Base-by-base conservation (phyloP, 768 basidiomycete genomes). In the Lactarius deliciosus region DNA sequence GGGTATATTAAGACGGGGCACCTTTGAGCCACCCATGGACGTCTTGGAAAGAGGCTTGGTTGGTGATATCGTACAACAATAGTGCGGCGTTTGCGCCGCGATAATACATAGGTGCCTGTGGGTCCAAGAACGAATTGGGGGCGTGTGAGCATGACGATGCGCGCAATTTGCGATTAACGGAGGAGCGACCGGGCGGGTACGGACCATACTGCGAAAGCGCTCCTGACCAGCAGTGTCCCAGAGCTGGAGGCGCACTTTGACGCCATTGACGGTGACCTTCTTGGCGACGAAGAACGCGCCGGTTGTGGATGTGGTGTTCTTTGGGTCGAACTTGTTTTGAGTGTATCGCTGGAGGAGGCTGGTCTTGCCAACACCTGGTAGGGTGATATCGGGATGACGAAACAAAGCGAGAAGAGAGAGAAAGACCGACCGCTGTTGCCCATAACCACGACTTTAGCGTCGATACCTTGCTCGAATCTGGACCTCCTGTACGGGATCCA, bases 211-310 rank as follows among this genome's bases (percentile, higher is more conserved):
- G 68, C 94, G 84, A 76, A 95, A 96, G 68, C 94, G 81, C 81
- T 95, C 94, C 82, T 96, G 94, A 36, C 94, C 94, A 62, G 93
- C 94, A 69, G 94, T 94, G 74, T 96, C 94, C 94, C 94, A 94
- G 64, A 94, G 81, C 77, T 94, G 92, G 64, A 94, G 80, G 64
- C 92, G 85, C 16, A 97, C 93, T 75, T 90, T 91, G 73, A 91
- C 81, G 64, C 91, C 92, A 70, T 94, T 87, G 70, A 96, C 82
- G 75, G 85, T 82, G 59, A 93, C 87, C 79, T 95, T 95, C 84
- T 96, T 96, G 63, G 92, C 91, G 66, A 95, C 90, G 78, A 97
- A 94, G 78, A 92, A 91, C 66, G 94, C 94, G 70, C 94, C 94
- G 74, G 92, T 92, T 65, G 95, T 96, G 40, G 93, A 91, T 47